phyloP scores from a whole-genome alignment of 768 basidiomycete genomes.

The Wakefieldia striispora region DNA sequence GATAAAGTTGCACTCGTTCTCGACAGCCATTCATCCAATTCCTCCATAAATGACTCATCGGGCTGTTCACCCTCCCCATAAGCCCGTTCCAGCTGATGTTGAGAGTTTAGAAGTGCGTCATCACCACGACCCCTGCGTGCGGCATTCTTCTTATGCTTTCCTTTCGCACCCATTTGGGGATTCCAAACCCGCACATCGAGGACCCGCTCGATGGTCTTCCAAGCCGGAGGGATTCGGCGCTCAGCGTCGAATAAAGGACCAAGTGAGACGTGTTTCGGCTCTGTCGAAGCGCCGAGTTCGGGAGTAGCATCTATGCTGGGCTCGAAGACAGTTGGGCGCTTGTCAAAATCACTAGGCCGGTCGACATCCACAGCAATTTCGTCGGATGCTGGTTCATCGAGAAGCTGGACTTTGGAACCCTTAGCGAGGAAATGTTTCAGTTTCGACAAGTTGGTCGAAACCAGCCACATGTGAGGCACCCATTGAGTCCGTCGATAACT shows the following conservation, averaged over 20 bases:
- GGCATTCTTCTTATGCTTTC: conserved; percentile 19
- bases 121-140: conserved; percentile 31
- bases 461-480: conserved; percentile 93
- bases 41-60: conserved; percentile 48
- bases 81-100: conserved; percentile 35
- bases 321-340: conserved; percentile 37
- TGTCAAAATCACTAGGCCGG: conserved; percentile 16
- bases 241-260: conserved; percentile 67
- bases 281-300: conserved; percentile 28
- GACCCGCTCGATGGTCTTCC: conserved; percentile 92
- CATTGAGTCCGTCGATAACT: conserved; percentile 81
- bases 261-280: conserved; percentile 29
- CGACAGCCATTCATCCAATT: conserved; percentile 52
- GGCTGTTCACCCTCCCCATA: conserved; percentile 67
- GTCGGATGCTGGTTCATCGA: conserved; percentile 44
- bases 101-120: conserved; percentile 13
- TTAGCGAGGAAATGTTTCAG: conserved; percentile 73
- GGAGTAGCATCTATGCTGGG: conserved; percentile 36
- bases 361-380: conserved; percentile 29
- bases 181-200: conserved; percentile 75
- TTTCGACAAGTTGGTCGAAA: conserved; percentile 60
- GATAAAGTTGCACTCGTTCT: conserved; percentile 42
- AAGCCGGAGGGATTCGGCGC: conserved; percentile 66
- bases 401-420: conserved; percentile 67
- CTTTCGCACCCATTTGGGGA: conserved; percentile 26